Conservation (phyloP, 805 yeast genomes). For the Saturnispora mendoncae region DNA sequence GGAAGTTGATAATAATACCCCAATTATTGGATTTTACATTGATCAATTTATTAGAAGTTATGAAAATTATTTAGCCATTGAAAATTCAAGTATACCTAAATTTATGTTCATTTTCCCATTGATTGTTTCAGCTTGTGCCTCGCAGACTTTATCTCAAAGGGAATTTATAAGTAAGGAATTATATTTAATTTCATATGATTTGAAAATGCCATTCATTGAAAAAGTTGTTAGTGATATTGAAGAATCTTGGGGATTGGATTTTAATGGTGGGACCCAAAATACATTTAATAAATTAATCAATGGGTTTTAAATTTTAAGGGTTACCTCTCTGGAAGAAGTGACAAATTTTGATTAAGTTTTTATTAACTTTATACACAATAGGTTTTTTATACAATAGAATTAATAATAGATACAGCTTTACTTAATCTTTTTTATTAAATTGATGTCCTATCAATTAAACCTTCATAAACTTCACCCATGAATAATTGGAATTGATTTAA, state of each 20-base stretch:
- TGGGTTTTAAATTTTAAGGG: conserved; percentile 8
- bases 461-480: conserved; percentile 31
- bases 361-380: too few species aligned
- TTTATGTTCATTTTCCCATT: conserved; percentile 18
- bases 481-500: conserved; percentile 18
- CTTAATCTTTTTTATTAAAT: too few species aligned
- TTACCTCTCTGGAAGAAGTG: not conserved
- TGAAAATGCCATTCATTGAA: conserved; percentile 14
- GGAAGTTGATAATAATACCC: conserved; percentile 15
- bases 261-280: conserved; percentile 9
- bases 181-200: conserved; percentile 12
- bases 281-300: conserved; percentile 6
- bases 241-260: conserved; percentile 25
- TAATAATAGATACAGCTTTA: not conserved
- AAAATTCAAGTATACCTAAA: conserved; percentile 4
- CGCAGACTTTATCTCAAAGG: conserved; percentile 18
- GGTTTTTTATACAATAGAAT: not conserved
- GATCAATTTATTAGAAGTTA: conserved; percentile 19
- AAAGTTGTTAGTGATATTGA: conserved; percentile 19
- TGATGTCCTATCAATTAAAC: conserved; percentile 28
- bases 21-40: conserved; percentile 22
- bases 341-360: not conserved
- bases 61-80: conserved; percentile 6
- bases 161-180: conserved; percentile 24
- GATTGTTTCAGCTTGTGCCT: conserved; percentile 25